These are phyloP conservation scores for Leccinum incarnatum DNA, from an alignment of 768 basidiomycete genomes.

Conservation along the genomic window DNA sequence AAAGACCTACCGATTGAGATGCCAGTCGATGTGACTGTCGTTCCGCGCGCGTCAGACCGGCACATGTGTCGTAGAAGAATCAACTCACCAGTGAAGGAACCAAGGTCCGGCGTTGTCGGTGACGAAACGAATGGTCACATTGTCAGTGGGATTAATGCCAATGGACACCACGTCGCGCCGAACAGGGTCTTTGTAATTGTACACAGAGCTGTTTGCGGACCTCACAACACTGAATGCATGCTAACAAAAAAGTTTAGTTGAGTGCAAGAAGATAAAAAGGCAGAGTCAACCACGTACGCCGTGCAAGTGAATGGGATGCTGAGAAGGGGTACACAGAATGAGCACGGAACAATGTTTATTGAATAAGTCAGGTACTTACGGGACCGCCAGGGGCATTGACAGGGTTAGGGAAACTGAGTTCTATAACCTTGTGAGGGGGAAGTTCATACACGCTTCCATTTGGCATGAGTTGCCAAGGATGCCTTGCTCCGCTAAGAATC, in stretches of 20 bases:
- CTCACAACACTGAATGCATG: slow-evolving; percentile 39
- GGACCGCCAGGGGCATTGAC: slow-evolving; percentile 27
- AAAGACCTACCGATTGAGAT: slow-evolving; percentile 23
- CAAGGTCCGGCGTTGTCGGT: slow-evolving; percentile 70
- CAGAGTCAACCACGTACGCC: slow-evolving; percentile 30
- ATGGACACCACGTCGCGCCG: slow-evolving; percentile 34
- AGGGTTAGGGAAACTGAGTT: slow-evolving; percentile 43
- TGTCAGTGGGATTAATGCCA: slow-evolving; percentile 30
- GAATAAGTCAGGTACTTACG: slow-evolving; percentile 18
- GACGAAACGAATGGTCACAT: slow-evolving; percentile 56
- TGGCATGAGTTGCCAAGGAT: slow-evolving; percentile 48
- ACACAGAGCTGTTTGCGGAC: slow-evolving; percentile 23
- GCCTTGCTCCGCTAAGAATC: slow-evolving; percentile 51
- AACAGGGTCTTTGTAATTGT: slow-evolving; percentile 39
- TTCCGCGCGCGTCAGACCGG: background rate
- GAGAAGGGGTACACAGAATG: background rate
- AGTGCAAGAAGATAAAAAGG: background rate
- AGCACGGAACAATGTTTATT: background rate
- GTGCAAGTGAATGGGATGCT: slow-evolving; percentile 43
- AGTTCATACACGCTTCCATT: slow-evolving; percentile 47
- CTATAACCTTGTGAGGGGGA: slow-evolving; percentile 43
- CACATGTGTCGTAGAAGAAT: background rate
- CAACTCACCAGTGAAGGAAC: slow-evolving; percentile 44
- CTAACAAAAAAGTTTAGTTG: slow-evolving; percentile 12
- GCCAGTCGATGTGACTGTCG: slow-evolving; percentile 32